These are phyloP conservation scores for Colletotrichum spinosum DNA, from an alignment of 2,329 filamentous ascomycete genomes.

Conservation along the genomic window DNA sequence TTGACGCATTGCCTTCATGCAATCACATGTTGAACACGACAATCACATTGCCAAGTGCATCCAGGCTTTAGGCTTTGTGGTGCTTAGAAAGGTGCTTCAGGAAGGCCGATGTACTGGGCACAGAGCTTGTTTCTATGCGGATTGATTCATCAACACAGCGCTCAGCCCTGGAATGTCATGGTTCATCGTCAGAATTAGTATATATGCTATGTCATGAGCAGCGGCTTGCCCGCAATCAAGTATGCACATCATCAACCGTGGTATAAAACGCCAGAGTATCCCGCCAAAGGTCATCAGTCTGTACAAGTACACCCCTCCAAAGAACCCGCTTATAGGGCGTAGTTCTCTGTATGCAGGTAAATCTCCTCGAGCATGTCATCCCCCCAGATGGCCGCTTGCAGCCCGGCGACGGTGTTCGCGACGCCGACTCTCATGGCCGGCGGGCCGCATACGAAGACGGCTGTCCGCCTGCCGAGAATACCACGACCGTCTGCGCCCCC, in stretches of 20 bases:
- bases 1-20: no score
- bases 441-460: slow-evolving; percentile 94
- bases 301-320: slow-evolving; percentile 24
- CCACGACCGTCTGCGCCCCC: slow-evolving; percentile 74
- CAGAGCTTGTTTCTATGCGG: no score
- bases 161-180: no score
- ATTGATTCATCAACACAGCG: no score
- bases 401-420: slow-evolving; percentile 81
- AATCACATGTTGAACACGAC: no score
- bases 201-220: neutral
- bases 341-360: slow-evolving; percentile 95
- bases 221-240: slow-evolving; percentile 7
- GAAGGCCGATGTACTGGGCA: no score
- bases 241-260: slow-evolving; percentile 24
- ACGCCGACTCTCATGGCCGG: slow-evolving; percentile 89
- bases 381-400: slow-evolving; percentile 87
- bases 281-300: slow-evolving; percentile 18
- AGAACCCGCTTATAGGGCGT: slow-evolving; percentile 73
- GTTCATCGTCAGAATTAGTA: no score
- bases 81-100: no score
- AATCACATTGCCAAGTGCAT: no score
- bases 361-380: slow-evolving; percentile 87
- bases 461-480: slow-evolving; percentile 82
- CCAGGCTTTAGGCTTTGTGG: no score
- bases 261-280: slow-evolving; percentile 35